A percentile compares a stretch with the other conserved stretches of the same genome.
phyloP scores from a whole-genome alignment of 2,329 filamentous ascomycete genomes.

The Alternaria ethzedia region DNA sequence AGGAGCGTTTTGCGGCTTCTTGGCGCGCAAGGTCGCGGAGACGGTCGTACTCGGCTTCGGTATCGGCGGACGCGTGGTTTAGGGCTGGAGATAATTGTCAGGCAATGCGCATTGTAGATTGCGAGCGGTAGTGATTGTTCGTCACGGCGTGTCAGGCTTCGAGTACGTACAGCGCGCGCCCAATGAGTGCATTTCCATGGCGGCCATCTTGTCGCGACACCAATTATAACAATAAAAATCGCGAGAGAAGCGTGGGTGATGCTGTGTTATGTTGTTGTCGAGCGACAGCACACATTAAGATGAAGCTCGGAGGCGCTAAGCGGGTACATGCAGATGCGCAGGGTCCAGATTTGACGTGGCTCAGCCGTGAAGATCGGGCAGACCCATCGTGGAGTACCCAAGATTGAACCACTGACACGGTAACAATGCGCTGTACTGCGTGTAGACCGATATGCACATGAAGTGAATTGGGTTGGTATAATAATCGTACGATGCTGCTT shows the following conservation, averaged over 20 bases:
- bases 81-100: constrained; percentile 31
- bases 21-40: constrained; percentile 81
- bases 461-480: background rate
- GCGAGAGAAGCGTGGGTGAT: constrained; percentile 6
- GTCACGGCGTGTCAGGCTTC: background rate
- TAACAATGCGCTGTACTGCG: constrained; percentile 3
- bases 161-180: constrained; percentile 42
- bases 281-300: constrained; percentile 9
- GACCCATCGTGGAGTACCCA: constrained; percentile 1
- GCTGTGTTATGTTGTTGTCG: constrained; percentile 24
- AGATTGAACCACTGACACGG: constrained; percentile 3
- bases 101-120: background rate
- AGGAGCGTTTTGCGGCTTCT: constrained; percentile 78
- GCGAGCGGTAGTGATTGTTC: background rate
- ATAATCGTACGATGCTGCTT: constrained; percentile 4
- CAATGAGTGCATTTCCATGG: constrained; percentile 45
- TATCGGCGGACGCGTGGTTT: constrained; percentile 42
- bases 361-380: constrained; percentile 11
- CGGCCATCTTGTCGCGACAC: constrained; percentile 30
- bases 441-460: background rate
- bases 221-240: background rate
- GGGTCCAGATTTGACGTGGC: constrained; percentile 21
- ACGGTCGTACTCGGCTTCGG: constrained; percentile 88
- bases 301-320: constrained; percentile 25
- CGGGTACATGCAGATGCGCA: constrained; percentile 26